Evolutionary conservation across 805 yeast species (phyloP).

Genomic region (Yamadazyma nakazawae): DNA sequence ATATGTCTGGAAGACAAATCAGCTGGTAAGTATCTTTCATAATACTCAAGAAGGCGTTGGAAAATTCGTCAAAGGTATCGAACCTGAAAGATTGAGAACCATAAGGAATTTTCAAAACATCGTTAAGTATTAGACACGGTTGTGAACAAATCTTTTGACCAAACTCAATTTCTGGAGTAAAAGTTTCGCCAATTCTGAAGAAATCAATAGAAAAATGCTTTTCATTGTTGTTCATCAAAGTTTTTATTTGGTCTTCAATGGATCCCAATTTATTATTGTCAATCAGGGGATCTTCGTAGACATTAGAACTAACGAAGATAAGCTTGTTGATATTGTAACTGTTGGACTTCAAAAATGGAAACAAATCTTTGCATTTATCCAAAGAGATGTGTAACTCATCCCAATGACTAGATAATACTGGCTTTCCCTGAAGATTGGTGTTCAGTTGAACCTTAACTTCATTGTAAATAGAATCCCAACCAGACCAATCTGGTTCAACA

Average conservation of each 20-base stretch:
- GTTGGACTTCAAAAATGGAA: slow-evolving; percentile 20
- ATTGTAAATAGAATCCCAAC: slow-evolving; percentile 45
- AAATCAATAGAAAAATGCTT: slow-evolving; percentile 21
- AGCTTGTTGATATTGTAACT: slow-evolving; percentile 11
- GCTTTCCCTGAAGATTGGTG: slow-evolving; percentile 8
- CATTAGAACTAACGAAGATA: slow-evolving; percentile 16
- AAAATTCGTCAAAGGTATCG: slow-evolving; percentile 17
- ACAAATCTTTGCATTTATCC: slow-evolving; percentile 26
- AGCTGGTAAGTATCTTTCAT: slow-evolving; percentile 16
- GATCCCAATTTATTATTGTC: slow-evolving; percentile 1
- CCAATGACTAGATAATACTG: slow-evolving; percentile 15
- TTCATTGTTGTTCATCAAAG: slow-evolving; percentile 12
- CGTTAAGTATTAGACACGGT: slow-evolving; percentile 12
- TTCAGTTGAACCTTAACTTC: slow-evolving; percentile 29
- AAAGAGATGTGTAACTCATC: slow-evolving; percentile 23
- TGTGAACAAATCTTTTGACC: slow-evolving; percentile 11
- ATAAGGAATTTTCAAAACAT: slow-evolving; percentile 14
- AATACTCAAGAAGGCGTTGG: slow-evolving; percentile 12
- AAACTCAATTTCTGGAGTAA: slow-evolving; percentile 16
- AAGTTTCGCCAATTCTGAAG: slow-evolving; percentile 21
- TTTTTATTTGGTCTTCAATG: slow-evolving; percentile 12
- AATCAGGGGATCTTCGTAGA: slow-evolving; percentile 6
- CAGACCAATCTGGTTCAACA: slow-evolving; percentile 43
- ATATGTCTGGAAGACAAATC: slow-evolving; percentile 21
- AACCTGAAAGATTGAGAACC: slow-evolving; percentile 20